Evolutionary conservation across 2,329 filamentous ascomycete species (phyloP), one percentile per base, ranked within the genome.

Genomic region (Teratosphaeria nubilosa): DNA sequence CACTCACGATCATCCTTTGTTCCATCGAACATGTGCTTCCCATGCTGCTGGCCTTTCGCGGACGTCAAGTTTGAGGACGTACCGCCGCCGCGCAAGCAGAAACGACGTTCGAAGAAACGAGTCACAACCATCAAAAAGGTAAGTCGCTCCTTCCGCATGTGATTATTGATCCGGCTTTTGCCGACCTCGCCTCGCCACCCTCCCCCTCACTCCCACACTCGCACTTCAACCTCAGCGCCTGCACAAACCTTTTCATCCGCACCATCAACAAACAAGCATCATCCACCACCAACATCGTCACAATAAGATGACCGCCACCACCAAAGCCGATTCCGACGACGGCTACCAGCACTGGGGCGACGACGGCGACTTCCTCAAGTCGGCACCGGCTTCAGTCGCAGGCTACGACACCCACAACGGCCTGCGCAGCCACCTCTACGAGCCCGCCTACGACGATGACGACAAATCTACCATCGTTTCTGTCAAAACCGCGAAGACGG

Each of bases 341-440:
- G 66, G 67, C 52, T 64, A 67, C 62, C 64, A 70, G 60, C 68
- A 70, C 58, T 70, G 68, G 68, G 64, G 65, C 3, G 64, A 66
- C 51, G 66, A 66, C 64, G 60, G 59, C 57, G 58, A 56, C 34
- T 54, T 48, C 24, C 51, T 60, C 48, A 58, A 25, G 51, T 54
- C 14, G 59, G 61, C 51, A 5, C 53, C 53, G 30, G 30, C 34
- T 34, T 54, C 64, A 6, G 61, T 62, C 3, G 51, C 57, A 3
- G 64, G 66, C 56, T 68, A 64, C 61, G 63, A 68, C 60, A 57
- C 54, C 54, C 63, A 67, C 65, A 70, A 68, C 55, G 65, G 66
- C 48, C 57, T 67, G n/a, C 65, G 65, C 57, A 62, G 56, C 32
- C 64, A 66, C 59, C 59, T 56, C 51, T 70, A 71, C 59, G 34